Evolutionary conservation across 2,329 filamentous ascomycete genomes (phyloP).

Genomic region (Beauveria asiatica): DNA sequence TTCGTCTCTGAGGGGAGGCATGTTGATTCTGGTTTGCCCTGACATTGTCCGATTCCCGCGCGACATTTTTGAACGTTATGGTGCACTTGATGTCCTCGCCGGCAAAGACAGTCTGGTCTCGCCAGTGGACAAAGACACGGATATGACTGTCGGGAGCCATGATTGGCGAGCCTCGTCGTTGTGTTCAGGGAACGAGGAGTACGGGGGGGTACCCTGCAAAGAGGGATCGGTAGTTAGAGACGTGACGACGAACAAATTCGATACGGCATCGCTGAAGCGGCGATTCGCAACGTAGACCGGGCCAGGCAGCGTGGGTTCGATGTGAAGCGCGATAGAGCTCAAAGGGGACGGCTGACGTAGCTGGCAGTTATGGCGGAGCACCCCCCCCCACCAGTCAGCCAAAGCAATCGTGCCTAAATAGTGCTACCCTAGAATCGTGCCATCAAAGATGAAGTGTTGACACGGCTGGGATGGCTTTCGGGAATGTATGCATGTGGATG

Average conservation of each 20-base stretch:
- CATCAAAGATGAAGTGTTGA: not conserved
- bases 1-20: slow-evolving; percentile 16
- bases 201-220: not conserved
- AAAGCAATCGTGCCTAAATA: not conserved
- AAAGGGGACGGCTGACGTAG: slow-evolving; percentile 9
- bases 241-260: not conserved
- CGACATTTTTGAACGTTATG: slow-evolving; percentile 90
- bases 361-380: not conserved
- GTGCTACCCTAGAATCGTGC: not conserved
- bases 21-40: slow-evolving; percentile 20
- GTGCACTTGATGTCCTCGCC: slow-evolving; percentile 93
- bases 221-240: not conserved
- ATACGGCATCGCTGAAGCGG: slow-evolving; percentile 4
- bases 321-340: not conserved
- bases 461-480: too few species aligned
- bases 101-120: slow-evolving; percentile 88
- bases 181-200: not conserved
- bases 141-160: slow-evolving; percentile 48
- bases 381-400: not conserved
- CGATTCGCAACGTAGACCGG: not conserved
- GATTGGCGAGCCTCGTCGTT: slow-evolving; percentile 17
- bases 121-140: slow-evolving; percentile 91
- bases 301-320: not conserved
- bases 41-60: slow-evolving; percentile 30
- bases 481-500: not conserved